These are phyloP conservation scores for Sclerotinia sclerotiorum DNA, from an alignment of 2,329 filamentous ascomycete genomes.

Conservation along the genomic window DNA sequence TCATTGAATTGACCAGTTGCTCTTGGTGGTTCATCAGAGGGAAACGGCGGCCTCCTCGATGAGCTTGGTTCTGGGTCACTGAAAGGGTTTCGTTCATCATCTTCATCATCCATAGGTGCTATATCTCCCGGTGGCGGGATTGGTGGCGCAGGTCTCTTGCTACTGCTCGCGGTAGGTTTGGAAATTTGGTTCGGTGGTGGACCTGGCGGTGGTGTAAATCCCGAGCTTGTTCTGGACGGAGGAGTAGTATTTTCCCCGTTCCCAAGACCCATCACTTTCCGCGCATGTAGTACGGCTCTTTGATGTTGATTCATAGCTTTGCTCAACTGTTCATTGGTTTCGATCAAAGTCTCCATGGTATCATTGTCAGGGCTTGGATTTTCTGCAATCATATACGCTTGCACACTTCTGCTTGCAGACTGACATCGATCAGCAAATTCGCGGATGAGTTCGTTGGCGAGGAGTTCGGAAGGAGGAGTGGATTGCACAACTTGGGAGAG, in stretches of 20 bases:
- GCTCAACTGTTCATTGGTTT: constrained; percentile 89
- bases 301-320: constrained; percentile 82
- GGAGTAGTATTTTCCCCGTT: constrained; percentile 30
- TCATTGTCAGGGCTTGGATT: constrained; percentile 85
- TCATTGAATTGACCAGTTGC: constrained; percentile 38
- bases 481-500: constrained; percentile 90
- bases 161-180: not conserved
- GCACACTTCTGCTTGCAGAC: constrained; percentile 76
- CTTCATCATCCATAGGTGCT: constrained; percentile 33
- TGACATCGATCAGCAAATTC: constrained; percentile 89
- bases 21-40: constrained; percentile 31
- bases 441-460: constrained; percentile 82
- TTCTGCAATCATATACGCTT: constrained; percentile 78
- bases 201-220: constrained; percentile 30
- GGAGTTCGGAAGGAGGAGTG: constrained; percentile 72
- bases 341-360: constrained; percentile 89
- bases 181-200: constrained; percentile 27
- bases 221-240: constrained; percentile 29
- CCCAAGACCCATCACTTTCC: constrained; percentile 53
- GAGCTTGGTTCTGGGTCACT: constrained; percentile 32
- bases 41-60: constrained; percentile 31
- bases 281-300: constrained; percentile 67
- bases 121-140: constrained; percentile 38
- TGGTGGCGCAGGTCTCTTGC: constrained; percentile 27
- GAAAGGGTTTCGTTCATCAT: constrained; percentile 37